A percentile compares a stretch with the other conserved stretches of the same genome.
Conservation (phyloP, 139 green algal genomes). For the Coccomyxa sp. region DNA sequence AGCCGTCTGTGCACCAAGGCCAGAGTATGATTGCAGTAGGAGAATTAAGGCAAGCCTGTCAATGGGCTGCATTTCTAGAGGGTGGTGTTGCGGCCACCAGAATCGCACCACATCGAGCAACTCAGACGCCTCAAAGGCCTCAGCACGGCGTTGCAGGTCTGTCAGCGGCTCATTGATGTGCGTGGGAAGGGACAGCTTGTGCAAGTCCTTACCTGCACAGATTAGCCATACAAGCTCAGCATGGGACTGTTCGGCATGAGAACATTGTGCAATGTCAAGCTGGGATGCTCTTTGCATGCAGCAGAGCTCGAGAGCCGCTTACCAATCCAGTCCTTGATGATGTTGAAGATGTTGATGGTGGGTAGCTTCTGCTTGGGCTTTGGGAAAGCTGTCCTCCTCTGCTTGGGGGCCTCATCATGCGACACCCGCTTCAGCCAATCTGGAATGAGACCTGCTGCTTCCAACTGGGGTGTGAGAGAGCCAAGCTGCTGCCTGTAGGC, state of each 20-base stretch:
- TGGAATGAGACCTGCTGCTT: neutral
- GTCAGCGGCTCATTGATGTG: constrained; percentile 6
- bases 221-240: too few species aligned
- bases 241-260: too few species aligned
- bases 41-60: too few species aligned
- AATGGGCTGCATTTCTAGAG: too few species aligned
- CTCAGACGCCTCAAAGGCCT: neutral
- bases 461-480: neutral
- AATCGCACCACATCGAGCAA: neutral
- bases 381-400: neutral
- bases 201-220: constrained; percentile 1
- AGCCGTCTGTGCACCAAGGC: too few species aligned
- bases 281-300: too few species aligned
- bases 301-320: too few species aligned
- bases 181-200: neutral
- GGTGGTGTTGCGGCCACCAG: too few species aligned
- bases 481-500: neutral
- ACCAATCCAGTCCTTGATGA: constrained; percentile 5
- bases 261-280: too few species aligned
- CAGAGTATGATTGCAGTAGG: too few species aligned
- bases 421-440: neutral
- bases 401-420: neutral
- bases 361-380: neutral
- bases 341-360: neutral
- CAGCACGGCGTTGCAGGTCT: neutral